Percentiles rank a stretch among this genome's conserved stretches.
Evolutionary conservation across 140 eudicot genomes (phyloP).

Genomic region (Ambrosia hybrid): DNA sequence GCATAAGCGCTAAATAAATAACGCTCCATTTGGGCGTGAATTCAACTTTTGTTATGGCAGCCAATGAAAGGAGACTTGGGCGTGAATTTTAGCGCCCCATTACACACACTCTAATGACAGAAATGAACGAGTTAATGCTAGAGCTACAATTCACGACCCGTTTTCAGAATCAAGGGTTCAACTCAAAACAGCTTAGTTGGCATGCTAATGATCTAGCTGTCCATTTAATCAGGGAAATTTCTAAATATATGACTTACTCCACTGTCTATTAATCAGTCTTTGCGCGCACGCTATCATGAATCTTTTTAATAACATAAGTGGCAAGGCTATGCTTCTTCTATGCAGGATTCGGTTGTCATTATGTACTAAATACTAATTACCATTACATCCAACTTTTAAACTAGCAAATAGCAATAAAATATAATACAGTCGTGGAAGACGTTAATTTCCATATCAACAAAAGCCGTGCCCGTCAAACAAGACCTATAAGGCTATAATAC

Average conservation of each 20-base stretch:
- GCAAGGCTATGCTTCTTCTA: neutral
- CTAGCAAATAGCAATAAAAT: conserved; percentile 2
- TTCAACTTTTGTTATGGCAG: too few species aligned
- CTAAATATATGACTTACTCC: too few species aligned
- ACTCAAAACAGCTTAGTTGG: too few species aligned
- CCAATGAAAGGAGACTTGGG: too few species aligned
- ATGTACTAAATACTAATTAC: neutral
- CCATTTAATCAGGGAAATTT: too few species aligned
- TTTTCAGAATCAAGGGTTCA: neutral
- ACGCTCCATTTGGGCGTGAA: too few species aligned
- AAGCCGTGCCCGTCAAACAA: neutral
- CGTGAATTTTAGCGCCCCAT: too few species aligned
- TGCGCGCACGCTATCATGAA: neutral
- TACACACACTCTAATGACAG: neutral
- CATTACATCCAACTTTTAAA: conserved; percentile 6
- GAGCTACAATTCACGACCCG: neutral
- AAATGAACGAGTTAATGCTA: neutral
- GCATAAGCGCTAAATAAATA: too few species aligned
- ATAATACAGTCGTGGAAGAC: neutral
- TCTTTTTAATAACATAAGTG: neutral
- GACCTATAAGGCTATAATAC: too few species aligned
- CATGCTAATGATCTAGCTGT: too few species aligned
- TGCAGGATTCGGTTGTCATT: neutral
- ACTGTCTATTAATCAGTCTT: neutral
- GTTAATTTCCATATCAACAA: neutral